Base-by-base conservation (phyloP, 1,139 yeast species). In the Pichia sp. region DNA sequence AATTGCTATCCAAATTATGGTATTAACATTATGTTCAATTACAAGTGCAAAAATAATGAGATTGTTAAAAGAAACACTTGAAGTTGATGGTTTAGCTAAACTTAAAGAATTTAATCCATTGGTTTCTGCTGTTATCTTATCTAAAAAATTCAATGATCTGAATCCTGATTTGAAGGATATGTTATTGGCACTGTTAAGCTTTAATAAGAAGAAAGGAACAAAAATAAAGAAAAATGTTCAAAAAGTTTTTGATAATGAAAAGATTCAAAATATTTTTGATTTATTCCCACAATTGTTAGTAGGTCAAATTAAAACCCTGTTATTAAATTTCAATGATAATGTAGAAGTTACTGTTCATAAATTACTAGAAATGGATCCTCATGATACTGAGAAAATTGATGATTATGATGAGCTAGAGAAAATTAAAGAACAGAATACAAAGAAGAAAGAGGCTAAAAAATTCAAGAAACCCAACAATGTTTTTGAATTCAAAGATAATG, bases 311-410 rank as follows among this genome's bases (percentile, higher is more conserved):
- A 67, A 64, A 13, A 65, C 68, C 1, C 57, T 84, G 1, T 65
- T 88, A 30, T 62, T 65, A 23, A 70, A 74, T 30, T 66, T 79
- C 56, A 70, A 73, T 40, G 68, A 72, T 25, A 70, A 79, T 48
- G 79, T 82, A 1, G 94, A 85, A 53, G 57, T 63, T 23, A 79
- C 79, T 0, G 82, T 86, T 1, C 72, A 81, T 53, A 61, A 71
- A 48, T 58, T 89, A 20, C 68, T 88, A 35, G 96, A 86, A 54
- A 43, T 44, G 42, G 69, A 79, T 48, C 83, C 86, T 0, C 72
- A 67, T 2, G 55, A 70, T 9, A 63, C 74, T 0, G 59, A 62
- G 5, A 40, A 30, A 2, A 49, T 56, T 27, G 51, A 51, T 43
- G 64, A 58, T 36, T 58, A 53, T 40, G 45, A 52, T 23, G 56